Conservation (phyloP, 768 basidiomycete species). For the Russula virescens region DNA sequence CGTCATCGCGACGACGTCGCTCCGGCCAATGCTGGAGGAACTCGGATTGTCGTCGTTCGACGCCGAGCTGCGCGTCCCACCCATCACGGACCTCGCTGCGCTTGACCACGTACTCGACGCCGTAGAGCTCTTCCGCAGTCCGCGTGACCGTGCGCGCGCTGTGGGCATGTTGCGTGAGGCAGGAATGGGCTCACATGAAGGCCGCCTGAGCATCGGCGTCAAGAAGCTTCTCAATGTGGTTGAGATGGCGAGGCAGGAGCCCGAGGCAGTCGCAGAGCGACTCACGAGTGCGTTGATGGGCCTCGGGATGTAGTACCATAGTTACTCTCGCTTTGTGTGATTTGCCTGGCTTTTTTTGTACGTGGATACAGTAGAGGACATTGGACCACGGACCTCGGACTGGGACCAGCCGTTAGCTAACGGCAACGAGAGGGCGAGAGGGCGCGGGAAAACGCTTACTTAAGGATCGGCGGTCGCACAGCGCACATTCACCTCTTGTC, state of each 20-base stretch:
- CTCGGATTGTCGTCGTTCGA: conserved; percentile 88
- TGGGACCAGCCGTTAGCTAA: too few relatives aligned
- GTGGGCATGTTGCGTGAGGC: conserved; percentile 66
- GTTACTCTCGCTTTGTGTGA: too few relatives aligned
- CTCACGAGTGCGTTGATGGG: conserved; percentile 60
- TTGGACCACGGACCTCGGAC: too few relatives aligned
- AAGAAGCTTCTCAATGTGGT: conserved; percentile 88
- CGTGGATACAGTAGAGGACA: too few relatives aligned
- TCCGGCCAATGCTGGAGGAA: conserved; percentile 78
- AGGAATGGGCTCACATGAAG: conserved; percentile 52
- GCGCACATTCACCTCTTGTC: neutral
- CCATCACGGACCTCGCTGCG: conserved; percentile 63
- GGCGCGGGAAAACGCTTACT: conserved; percentile 14
- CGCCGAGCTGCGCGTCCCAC: conserved; percentile 76
- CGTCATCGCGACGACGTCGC: conserved; percentile 87
- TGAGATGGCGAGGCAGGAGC: conserved; percentile 98
- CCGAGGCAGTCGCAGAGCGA: conserved; percentile 71
- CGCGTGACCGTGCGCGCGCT: conserved; percentile 50
- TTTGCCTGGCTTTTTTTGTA: too few relatives aligned
- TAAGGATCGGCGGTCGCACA: neutral
- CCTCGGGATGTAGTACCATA: conserved; percentile 34
- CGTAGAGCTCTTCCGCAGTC: conserved; percentile 64
- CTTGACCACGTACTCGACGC: conserved; percentile 77
- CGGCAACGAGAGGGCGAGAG: neutral
- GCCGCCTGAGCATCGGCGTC: conserved; percentile 71